Conservation (phyloP, 2,329 filamentous ascomycete genomes). For the Aspergillus novofumigatus region DNA sequence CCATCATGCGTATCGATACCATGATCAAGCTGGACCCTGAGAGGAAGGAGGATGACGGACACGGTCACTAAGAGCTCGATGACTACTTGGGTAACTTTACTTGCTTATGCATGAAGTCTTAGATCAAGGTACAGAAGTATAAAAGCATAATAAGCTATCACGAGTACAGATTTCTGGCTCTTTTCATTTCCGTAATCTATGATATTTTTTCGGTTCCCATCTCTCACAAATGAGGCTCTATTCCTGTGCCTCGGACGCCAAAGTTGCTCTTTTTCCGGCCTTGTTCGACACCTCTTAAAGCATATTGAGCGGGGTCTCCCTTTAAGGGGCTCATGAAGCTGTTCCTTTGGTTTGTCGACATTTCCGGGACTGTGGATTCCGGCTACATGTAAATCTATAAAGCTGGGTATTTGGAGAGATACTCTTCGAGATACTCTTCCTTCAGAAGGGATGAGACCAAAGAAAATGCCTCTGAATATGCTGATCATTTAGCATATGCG, state of each 20-base stretch:
- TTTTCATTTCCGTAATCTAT: neutral
- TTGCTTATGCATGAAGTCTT: neutral
- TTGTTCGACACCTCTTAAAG: neutral
- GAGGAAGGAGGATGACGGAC: conserved; percentile 74
- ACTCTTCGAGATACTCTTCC: too few relatives aligned
- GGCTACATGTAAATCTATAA: too few relatives aligned
- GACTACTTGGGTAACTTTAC: neutral
- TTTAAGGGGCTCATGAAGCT: neutral
- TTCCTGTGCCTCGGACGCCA: neutral
- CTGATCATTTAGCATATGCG: too few relatives aligned
- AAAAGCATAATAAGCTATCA: conserved; percentile 1
- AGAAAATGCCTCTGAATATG: too few relatives aligned
- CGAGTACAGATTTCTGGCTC: neutral
- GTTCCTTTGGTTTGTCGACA: neutral
- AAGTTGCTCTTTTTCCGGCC: neutral
- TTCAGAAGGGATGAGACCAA: too few relatives aligned
- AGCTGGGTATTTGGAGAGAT: too few relatives aligned
- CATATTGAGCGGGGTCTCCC: too few relatives aligned
- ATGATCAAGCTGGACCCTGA: conserved; percentile 97
- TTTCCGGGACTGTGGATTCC: too few relatives aligned
- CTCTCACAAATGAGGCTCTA: too few relatives aligned
- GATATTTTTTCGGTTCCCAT: too few relatives aligned
- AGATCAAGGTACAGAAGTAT: neutral
- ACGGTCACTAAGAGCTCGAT: conserved; percentile 62
- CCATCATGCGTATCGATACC: conserved; percentile 99